Percentiles rank a stretch among this genome's conserved stretches.
phyloP scores from a whole-genome alignment of 805 yeast genomes.

The Kluyveromyces wickerhamii region DNA sequence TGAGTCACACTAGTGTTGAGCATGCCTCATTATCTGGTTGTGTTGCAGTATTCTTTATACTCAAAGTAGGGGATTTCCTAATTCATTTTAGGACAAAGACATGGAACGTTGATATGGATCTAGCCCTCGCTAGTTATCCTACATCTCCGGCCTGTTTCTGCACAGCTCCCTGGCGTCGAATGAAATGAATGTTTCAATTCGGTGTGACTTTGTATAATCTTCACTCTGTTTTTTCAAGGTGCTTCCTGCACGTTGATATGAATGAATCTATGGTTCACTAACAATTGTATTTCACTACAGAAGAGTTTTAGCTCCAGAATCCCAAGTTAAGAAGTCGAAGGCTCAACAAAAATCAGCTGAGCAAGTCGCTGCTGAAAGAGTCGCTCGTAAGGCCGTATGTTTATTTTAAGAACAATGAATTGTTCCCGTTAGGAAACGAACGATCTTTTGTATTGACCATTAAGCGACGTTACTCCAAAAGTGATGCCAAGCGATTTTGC shows the following conservation, averaged over 20 bases:
- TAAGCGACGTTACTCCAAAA: no score
- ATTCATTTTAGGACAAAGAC: conserved; percentile 20
- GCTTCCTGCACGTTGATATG: background rate
- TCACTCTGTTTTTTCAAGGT: conserved; percentile 1
- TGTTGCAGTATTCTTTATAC: conserved; percentile 1
- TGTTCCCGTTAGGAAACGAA: no score
- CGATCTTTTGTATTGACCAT: no score
- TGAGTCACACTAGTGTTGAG: conserved; percentile 4
- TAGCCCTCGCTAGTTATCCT: conserved; percentile 1
- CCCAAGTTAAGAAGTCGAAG: conserved; percentile 76
- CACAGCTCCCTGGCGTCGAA: conserved; percentile 31
- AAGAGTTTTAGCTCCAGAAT: conserved; percentile 60
- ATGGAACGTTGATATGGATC: conserved; percentile 7
- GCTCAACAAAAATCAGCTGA: conserved; percentile 70
- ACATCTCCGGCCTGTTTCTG: conserved; percentile 28
- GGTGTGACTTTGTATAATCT: conserved; percentile 28
- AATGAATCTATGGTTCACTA: background rate
- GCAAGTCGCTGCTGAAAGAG: conserved; percentile 73
- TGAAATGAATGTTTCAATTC: conserved; percentile 34
- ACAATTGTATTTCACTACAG: conserved; percentile 17
- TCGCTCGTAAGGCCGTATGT: conserved; percentile 77
- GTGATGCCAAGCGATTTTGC: no score
- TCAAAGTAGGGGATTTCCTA: conserved; percentile 26
- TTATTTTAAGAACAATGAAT: conserved; percentile 1
- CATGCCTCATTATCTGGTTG: conserved; percentile 1